A percentile compares a stretch with the other conserved stretches of the same genome.
Conservation (phyloP, 2,329 filamentous ascomycete species). For the Cytospora piceae region DNA sequence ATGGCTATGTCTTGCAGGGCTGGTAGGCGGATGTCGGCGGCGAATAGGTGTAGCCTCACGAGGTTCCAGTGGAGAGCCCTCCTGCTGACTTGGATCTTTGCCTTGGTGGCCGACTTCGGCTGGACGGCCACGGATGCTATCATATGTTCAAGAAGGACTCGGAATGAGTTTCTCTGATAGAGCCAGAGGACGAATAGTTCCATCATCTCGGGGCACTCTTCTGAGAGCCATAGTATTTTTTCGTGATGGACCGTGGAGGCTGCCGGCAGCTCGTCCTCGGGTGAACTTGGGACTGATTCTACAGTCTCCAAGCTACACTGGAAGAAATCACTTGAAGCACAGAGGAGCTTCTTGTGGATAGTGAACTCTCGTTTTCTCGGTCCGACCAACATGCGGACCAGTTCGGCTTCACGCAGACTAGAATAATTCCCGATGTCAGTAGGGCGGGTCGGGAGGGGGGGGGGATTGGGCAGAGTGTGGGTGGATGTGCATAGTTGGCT, state of each 20-base stretch:
- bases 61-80: conserved; percentile 58
- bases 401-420: conserved; percentile 30
- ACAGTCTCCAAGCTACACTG: conserved; percentile 43
- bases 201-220: conserved; percentile 56
- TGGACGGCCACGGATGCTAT: conserved; percentile 37
- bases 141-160: conserved; percentile 47
- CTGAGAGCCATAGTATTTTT: conserved; percentile 44
- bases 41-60: conserved; percentile 61
- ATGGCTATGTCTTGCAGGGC: conserved; percentile 60
- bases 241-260: conserved; percentile 36
- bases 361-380: conserved; percentile 46
- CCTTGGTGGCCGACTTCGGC: conserved; percentile 33
- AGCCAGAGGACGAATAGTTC: conserved; percentile 58
- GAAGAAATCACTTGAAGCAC: conserved; percentile 53
- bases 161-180: conserved; percentile 49
- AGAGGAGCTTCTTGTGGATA: conserved; percentile 51
- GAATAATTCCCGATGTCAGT: conserved; percentile 13
- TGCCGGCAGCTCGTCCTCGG: conserved; percentile 28
- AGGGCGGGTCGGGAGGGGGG: background rate
- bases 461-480: background rate
- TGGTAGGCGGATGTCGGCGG: conserved; percentile 53
- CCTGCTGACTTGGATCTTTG: conserved; percentile 34
- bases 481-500: background rate
- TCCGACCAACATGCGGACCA: conserved; percentile 47
- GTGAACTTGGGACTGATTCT: conserved; percentile 40